Evolutionary conservation across 1,284 basidiomycete genomes (phyloP).

Genomic region (Erythrobasidium hasegawianum): DNA sequence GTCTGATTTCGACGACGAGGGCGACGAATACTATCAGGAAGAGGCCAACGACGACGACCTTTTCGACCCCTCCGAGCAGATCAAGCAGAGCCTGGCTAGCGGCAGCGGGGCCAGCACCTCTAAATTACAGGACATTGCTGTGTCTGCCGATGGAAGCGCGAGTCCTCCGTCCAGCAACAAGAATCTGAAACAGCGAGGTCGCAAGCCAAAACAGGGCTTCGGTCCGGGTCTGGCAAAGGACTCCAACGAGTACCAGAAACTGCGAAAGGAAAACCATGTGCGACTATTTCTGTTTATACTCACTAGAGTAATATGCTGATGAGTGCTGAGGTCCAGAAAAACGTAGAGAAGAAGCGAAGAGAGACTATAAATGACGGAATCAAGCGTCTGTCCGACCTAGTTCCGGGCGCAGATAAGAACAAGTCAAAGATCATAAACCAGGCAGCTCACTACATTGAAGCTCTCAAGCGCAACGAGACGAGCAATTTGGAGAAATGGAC

Average conservation of each 20-base stretch:
- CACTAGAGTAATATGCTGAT: slow-evolving; percentile 5
- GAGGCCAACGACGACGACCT: slow-evolving; percentile 21
- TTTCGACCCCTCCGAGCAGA: slow-evolving; percentile 11
- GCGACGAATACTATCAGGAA: slow-evolving; percentile 11
- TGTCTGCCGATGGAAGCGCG: slow-evolving; percentile 11
- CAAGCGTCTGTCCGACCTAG: slow-evolving; percentile 80
- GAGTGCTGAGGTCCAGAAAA: slow-evolving; percentile 63
- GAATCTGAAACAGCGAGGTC: slow-evolving; percentile 12
- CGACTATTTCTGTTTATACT: slow-evolving; percentile 38
- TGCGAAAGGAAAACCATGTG: slow-evolving; percentile 80
- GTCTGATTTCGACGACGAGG: slow-evolving; percentile 19
- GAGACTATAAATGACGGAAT: slow-evolving; percentile 96
- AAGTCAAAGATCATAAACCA: slow-evolving; percentile 81
- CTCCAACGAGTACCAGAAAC: slow-evolving; percentile 64
- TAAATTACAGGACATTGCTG: neutral
- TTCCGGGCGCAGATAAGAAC: slow-evolving; percentile 82
- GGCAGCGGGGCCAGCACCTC: neutral
- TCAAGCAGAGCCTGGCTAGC: neutral
- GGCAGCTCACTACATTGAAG: slow-evolving; percentile 81
- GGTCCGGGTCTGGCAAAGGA: slow-evolving; percentile 24
- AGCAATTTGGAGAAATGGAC: slow-evolving; percentile 91
- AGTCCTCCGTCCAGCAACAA: slow-evolving; percentile 11
- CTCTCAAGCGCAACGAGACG: slow-evolving; percentile 83
- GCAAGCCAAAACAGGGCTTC: slow-evolving; percentile 28
- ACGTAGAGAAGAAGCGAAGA: slow-evolving; percentile 87